Evolutionary conservation across 768 basidiomycete species (phyloP).

Genomic region (Cantharellus cinnabarinus): DNA sequence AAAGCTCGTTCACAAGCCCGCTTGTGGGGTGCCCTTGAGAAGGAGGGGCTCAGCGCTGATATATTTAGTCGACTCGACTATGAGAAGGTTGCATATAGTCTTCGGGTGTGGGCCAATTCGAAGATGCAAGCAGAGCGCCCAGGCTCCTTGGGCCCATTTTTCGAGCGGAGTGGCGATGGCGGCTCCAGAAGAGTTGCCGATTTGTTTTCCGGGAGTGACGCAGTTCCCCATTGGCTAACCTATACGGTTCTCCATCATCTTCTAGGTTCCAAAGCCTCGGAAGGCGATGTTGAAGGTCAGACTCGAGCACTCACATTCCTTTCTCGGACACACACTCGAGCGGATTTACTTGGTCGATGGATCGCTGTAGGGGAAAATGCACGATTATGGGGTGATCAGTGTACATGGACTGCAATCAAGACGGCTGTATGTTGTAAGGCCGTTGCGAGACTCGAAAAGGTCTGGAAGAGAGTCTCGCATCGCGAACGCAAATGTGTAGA

Average conservation of each 20-base stretch:
- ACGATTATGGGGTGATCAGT: conserved; percentile 53
- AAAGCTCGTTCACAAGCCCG: neutral
- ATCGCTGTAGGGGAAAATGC: conserved; percentile 52
- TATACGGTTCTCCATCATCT: conserved; percentile 50
- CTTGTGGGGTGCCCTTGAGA: conserved; percentile 34
- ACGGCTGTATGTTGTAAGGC: conserved; percentile 52
- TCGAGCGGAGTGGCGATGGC: neutral
- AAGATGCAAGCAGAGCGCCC: neutral
- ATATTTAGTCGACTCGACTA: conserved; percentile 44
- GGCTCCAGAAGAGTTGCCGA: neutral
- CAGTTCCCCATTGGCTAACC: conserved; percentile 65
- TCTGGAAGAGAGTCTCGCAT: conserved; percentile 55
- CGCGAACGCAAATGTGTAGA: conserved; percentile 32
- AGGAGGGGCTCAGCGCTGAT: conserved; percentile 48
- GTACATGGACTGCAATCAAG: conserved; percentile 57
- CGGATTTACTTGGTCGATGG: conserved; percentile 57
- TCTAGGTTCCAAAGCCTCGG: conserved; percentile 17
- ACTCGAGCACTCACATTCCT: conserved; percentile 18
- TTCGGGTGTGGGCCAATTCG: conserved; percentile 13
- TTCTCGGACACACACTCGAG: conserved; percentile 37
- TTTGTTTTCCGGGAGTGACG: conserved; percentile 43
- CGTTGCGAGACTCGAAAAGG: conserved; percentile 56
- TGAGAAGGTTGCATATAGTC: conserved; percentile 37
- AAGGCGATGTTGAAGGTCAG: neutral
- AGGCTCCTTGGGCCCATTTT: neutral